These are phyloP conservation scores for Neophaeococcomyces aloes DNA, from an alignment of 2,329 filamentous ascomycete species.

Conservation along the genomic window DNA sequence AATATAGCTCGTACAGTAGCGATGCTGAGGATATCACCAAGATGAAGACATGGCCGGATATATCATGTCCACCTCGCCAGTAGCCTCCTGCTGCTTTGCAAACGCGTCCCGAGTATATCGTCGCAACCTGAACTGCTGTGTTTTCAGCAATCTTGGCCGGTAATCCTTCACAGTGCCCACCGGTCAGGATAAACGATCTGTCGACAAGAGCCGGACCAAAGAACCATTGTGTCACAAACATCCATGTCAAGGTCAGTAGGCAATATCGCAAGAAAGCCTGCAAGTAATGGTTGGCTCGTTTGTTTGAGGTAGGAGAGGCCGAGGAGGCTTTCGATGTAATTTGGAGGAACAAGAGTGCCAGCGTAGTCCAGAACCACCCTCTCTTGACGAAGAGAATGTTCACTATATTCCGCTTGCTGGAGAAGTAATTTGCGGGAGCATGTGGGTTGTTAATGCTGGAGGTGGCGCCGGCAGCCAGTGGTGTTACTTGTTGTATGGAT, in stretches of 20 bases:
- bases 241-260: constrained; percentile 67
- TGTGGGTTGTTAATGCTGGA: constrained; percentile 21
- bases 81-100: constrained; percentile 73
- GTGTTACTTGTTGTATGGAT: constrained; percentile 24
- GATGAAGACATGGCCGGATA: constrained; percentile 90
- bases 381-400: constrained; percentile 90
- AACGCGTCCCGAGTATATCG: constrained; percentile 48
- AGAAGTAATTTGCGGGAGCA: constrained; percentile 59
- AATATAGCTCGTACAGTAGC: constrained; percentile 67
- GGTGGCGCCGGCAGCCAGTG: constrained; percentile 24
- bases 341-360: constrained; percentile 61
- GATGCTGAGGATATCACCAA: constrained; percentile 75
- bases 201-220: constrained; percentile 88
- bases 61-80: constrained; percentile 93
- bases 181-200: constrained; percentile 76
- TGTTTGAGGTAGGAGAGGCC: constrained; percentile 5
- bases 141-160: constrained; percentile 11
- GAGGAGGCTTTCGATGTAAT: constrained; percentile 32
- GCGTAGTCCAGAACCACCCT: constrained; percentile 84
- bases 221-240: constrained; percentile 88
- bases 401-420: constrained; percentile 84
- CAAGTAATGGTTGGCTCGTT: constrained; percentile 22
- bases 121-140: constrained; percentile 44
- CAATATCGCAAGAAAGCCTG: constrained; percentile 59
- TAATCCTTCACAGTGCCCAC: constrained; percentile 60